These are phyloP conservation scores for Penicillium verrucosum DNA, from an alignment of 2,329 filamentous ascomycete genomes.

Conservation along the genomic window DNA sequence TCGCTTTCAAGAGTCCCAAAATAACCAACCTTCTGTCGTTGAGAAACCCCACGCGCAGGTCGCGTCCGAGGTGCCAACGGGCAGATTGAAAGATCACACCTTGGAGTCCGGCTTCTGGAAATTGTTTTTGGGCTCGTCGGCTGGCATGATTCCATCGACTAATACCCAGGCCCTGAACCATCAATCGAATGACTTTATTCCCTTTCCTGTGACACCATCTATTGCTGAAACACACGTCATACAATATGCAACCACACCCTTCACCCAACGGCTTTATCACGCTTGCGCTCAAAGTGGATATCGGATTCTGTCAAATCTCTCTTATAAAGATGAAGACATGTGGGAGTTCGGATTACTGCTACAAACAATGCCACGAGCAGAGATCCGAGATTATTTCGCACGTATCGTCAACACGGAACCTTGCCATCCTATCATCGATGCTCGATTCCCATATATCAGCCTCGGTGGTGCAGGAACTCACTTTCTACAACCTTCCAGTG, in stretches of 20 bases:
- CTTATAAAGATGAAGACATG: constrained; percentile 8
- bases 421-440: constrained; percentile 16
- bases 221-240: neutral
- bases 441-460: constrained; percentile 14
- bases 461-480: constrained; percentile 15
- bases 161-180: neutral
- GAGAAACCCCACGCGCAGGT: neutral
- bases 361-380: constrained; percentile 7
- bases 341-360: constrained; percentile 13
- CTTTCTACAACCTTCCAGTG: neutral
- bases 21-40: neutral
- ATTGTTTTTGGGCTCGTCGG: neutral
- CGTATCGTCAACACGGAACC: constrained; percentile 10
- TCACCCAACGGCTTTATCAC: constrained; percentile 15
- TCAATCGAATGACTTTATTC: neutral
- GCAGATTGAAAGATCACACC: neutral
- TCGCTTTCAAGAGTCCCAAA: neutral
- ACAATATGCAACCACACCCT: constrained; percentile 11
- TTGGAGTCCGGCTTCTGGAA: neutral
- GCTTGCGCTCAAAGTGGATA: constrained; percentile 12
- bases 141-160: neutral
- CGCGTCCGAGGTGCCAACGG: neutral
- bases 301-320: constrained; percentile 3
- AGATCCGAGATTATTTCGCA: constrained; percentile 17
- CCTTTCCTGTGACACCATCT: neutral